Evolutionary conservation across 1,284 basidiomycete genomes (phyloP), one percentile per base, ranked within the genome.

Genomic region (Pulchroboletus neoregius): DNA sequence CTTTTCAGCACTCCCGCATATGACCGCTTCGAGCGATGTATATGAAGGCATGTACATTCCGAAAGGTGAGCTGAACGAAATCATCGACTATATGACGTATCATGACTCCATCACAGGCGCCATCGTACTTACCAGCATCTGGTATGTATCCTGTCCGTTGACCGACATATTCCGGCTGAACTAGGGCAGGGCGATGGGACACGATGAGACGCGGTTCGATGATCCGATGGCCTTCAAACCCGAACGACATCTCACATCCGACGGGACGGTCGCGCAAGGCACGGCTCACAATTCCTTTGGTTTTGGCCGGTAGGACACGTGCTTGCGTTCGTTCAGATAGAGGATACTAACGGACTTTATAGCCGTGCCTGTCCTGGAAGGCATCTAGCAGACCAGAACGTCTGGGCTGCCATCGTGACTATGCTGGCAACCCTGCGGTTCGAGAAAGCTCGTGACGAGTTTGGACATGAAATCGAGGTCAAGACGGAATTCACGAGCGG

Each of bases 41-140:
- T 65, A 64, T 18, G 40, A 67, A 5, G 65, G 61, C 22, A 65
- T 67, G 54, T 62, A 63, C 27, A 62, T 64, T 6, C 60, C 62
- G 4, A 60, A 67, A 43, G 62, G 65, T 60, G 37, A 43, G 63
- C 20, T 9, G 26, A 18, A 22, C 12, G 5, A 22, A 12, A 4
- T 20, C 10, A 1, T 46, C n/a, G 2, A 34, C 10, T 22, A 22
- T 5, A 15, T 12, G n/a, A 1, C 13, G n/a, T 4, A 5, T 33
- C 30, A 36, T 34, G 16, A 48, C 4, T 18, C 8, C 6, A 5
- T 27, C 15, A 5, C 37, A 67, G 65, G 52, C 3, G 51, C 54
- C 6, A 51, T 56, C 27, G 47, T 66, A 1, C 7, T 67, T 18
- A 22, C 43, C 11, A 67, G 65, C 13, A 27, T 60, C 6, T 64